These are phyloP conservation scores for Luffa aegyptiaca DNA, from an alignment of 306 rosid genomes.

Conservation along the genomic window DNA sequence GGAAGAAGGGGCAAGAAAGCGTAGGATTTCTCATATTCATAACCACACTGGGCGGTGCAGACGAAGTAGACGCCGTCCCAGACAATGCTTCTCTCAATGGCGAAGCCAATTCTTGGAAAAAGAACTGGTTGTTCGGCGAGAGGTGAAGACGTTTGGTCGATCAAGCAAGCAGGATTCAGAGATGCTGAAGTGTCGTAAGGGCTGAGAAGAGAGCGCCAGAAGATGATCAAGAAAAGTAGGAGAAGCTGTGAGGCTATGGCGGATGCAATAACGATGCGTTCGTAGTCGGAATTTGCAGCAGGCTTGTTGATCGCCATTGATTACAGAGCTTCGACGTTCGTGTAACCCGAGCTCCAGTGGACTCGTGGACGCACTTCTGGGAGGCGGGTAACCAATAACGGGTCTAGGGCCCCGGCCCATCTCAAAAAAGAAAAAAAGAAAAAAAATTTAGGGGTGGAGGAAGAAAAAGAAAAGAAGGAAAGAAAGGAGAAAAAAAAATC, in stretches of 20 bases:
- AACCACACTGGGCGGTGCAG: conserved; percentile 70
- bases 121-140: conserved; percentile 6
- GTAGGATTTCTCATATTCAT: conserved; percentile 82
- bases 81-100: conserved; percentile 57
- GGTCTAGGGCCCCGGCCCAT: background rate
- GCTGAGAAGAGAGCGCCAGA: conserved; percentile 40
- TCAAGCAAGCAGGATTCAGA: conserved; percentile 44
- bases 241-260: conserved; percentile 52
- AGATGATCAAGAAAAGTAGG: conserved; percentile 31
- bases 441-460: no score
- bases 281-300: conserved; percentile 12
- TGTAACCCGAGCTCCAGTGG: background rate
- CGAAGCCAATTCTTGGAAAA: conserved; percentile 28
- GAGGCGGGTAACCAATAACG: background rate
- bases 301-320: conserved; percentile 10
- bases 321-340: background rate
- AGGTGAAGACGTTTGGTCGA: background rate
- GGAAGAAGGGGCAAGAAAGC: conserved; percentile 89
- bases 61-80: conserved; percentile 82
- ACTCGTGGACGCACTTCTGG: background rate
- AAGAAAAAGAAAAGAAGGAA: no score
- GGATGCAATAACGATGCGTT: conserved; percentile 31
- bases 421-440: no score
- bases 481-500: no score
- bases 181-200: conserved; percentile 90